Evolutionary conservation across 75 land plant genomes (phyloP), one percentile per base, ranked within the genome.

Genomic region (Chamaecyparis obtusa): DNA sequence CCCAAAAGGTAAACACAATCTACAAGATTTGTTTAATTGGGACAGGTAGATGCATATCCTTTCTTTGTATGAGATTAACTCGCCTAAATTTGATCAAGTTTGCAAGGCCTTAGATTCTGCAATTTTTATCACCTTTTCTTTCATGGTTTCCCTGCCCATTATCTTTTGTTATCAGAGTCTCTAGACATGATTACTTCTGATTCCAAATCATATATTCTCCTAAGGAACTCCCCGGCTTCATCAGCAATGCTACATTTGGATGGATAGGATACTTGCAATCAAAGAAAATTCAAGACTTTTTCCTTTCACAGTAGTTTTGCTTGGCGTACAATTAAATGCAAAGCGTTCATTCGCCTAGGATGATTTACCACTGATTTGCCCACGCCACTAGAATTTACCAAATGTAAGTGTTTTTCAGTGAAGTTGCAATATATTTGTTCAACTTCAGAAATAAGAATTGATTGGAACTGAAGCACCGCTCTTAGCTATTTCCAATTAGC

Each of bases 1-100:
- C 9, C 85, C 85, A 84, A 35, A 84, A 84, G 85, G 85, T 84
- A 84, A 84, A 72, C 24, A 14, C 37, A 24, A 16, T 84, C 56
- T 84, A 37, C 37, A 84, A 13, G 33, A 7, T 55, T 84, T 51
- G 32, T 84, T 32, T 72, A 32, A 72, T 72, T 33, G 13, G 76
- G 76, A 72, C 33, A 71, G 74, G 27, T 71, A 71, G 74, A 71
- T 30, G 10, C 21, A 57, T 2, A 30, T 71, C 10, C 74, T 30
- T n/a, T 3, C 30, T 30, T 71, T 2, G 10, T 71, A 7, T 71
- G 74, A 71, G 30, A 30, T 27, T 71, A 30, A 27, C 27, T 71
- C 33, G 30, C 30, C 74, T 30, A n/a, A 33, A 72, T 32, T 32
- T 33, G 76, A 33, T 72, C 69, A 64, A 64, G 69, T 64, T 64